Evolutionary conservation across 2,329 filamentous ascomycete genomes (phyloP), one percentile per base, ranked within the genome.

Genomic region (Trichoderma sp.): DNA sequence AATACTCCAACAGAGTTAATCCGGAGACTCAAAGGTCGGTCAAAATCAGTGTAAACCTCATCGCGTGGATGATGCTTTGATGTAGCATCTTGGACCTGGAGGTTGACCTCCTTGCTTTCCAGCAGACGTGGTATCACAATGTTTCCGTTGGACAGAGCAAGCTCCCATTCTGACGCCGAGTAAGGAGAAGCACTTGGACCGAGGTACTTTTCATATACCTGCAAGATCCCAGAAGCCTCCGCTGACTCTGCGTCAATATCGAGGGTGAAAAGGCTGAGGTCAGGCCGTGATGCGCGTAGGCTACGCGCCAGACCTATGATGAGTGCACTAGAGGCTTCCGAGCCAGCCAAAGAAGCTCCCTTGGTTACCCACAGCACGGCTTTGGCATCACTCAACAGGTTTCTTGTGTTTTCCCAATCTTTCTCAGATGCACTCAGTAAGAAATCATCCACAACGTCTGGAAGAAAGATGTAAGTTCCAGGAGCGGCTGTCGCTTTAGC

Each of bases 331-430:
- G 30, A 67, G 14, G 60, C 28, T 15, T 62, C 64, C 21, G 58
- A 9, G 9, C 34, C 32, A 15, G 18, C 24, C 24, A 36, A 8
- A 6, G 43, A 68, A 21, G 43, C 26, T 21, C 61, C 58, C n/a
- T 64, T 70, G 21, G 66, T 72, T 18, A 71, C 71, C 71, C 71
- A 72, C 21, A 72, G 34, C 47, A 72, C 71, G 21, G 58, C 34
- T 12, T 51, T 34, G 3, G 71, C 66, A 26, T 60, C 34, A n/a
- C 9, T 63, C 14, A 72, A 32, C 36, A 64, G 36, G 9, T 47
- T 18, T 15, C 11, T 51, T n/a, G 63, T 18, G 6, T 14, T 61
- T n/a, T 70, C 30, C 71, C 66, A 72, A 4, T 71, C 43, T 3
- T 71, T 53, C 24, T 69, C 32, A 6, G 71, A 53, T 9, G 60